Evolutionary conservation across 2,329 filamentous ascomycete species (phyloP), one percentile per base, ranked within the genome.

Genomic region (Fusarium veterinarium): DNA sequence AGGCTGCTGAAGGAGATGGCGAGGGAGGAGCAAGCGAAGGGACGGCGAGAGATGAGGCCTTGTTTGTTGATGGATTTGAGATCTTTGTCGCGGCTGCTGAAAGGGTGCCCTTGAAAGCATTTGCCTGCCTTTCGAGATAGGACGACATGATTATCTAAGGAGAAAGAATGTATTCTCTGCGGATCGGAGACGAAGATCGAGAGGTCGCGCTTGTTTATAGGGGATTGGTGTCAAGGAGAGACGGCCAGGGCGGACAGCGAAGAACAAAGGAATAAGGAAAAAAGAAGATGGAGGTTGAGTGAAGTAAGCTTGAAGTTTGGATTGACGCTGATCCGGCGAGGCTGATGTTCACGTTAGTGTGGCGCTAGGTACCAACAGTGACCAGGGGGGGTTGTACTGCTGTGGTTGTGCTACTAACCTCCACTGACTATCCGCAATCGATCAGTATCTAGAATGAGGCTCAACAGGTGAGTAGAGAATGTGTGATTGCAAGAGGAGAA

Each of bases 41-140:
- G 60, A 64, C 60, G 37, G 76, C 70, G 19, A 75, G 73, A 14
- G 78, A 74, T 6, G 80, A 61, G 23, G 78, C 77, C 58, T 80
- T 89, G 67, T 71, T 66, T 55, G 75, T 71, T 20, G 78, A 76
- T 71, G 82, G 88, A 70, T 86, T 88, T 61, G 85, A 86, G 73
- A 93, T 84, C 78, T 91, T 92, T 57, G 88, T 83, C 25, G 91
- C 89, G n/a, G 89, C 90, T 57, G 89, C 87, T 65, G 89, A 85
- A 65, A 92, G 87, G 71, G 86, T 88, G 76, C 87, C 89, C 76
- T 86, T 89, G 83, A 91, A 90, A 75, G 84, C 86, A 64, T 88
- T 89, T 72, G 90, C 87, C 81, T 92, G 90, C 75, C 89, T 90
- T 76, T 92, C 89, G 68, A 93, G 87, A 75, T 89, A 91, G 53